Percentiles rank a stretch among this genome's conserved stretches.
These are phyloP conservation scores for Pleurotus giganteus DNA, from an alignment of 768 basidiomycete genomes.

Conservation along the genomic window DNA sequence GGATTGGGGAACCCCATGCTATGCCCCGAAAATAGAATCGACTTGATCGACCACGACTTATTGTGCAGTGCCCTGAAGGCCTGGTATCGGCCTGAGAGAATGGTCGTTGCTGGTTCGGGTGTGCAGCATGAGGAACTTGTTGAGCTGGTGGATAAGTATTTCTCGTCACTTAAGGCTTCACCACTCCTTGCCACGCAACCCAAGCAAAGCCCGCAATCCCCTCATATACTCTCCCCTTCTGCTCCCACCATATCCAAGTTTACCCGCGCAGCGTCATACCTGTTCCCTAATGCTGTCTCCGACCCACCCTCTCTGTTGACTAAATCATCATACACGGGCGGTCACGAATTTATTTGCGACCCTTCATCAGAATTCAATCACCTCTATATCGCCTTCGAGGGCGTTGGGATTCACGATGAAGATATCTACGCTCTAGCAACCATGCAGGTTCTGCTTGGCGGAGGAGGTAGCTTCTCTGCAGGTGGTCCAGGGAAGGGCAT, in stretches of 20 bases:
- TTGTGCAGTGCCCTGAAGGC: slow-evolving; percentile 65
- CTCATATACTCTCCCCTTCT: slow-evolving; percentile 58
- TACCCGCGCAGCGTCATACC: slow-evolving; percentile 68
- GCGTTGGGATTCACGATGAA: slow-evolving; percentile 84
- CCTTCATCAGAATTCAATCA: slow-evolving; percentile 78
- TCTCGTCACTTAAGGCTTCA: slow-evolving; percentile 61
- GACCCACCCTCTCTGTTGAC: slow-evolving; percentile 18
- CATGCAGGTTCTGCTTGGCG: slow-evolving; percentile 92
- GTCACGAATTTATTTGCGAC: slow-evolving; percentile 68
- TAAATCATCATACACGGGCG: slow-evolving; percentile 77
- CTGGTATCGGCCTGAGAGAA: slow-evolving; percentile 92
- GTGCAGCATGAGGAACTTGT: slow-evolving; percentile 89
- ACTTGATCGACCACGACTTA: slow-evolving; percentile 56
- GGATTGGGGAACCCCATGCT: slow-evolving; percentile 90
- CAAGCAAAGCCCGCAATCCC: slow-evolving; percentile 34
- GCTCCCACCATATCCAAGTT: slow-evolving; percentile 60
- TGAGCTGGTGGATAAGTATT: slow-evolving; percentile 79
- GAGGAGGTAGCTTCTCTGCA: slow-evolving; percentile 95
- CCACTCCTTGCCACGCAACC: slow-evolving; percentile 26
- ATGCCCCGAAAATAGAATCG: slow-evolving; percentile 83
- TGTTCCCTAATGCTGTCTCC: slow-evolving; percentile 47
- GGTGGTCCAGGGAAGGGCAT: slow-evolving; percentile 98
- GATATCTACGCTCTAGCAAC: slow-evolving; percentile 93
- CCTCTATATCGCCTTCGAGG: slow-evolving; percentile 90
- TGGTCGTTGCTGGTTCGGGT: slow-evolving; percentile 94